These are phyloP conservation scores for Colletotrichum viniferum DNA, from an alignment of 2,329 filamentous ascomycete genomes.

Conservation along the genomic window DNA sequence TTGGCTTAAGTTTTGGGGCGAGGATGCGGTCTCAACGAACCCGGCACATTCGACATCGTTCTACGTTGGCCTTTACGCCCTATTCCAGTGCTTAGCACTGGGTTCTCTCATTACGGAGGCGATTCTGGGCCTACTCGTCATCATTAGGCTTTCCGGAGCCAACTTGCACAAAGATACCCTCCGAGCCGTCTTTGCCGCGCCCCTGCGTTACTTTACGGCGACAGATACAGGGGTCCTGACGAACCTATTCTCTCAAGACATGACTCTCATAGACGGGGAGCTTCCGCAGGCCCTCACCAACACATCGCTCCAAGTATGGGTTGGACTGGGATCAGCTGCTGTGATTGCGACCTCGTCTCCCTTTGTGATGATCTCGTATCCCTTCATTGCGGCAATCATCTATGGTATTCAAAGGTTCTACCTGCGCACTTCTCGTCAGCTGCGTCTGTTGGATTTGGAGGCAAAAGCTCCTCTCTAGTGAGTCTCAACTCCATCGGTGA, in stretches of 20 bases:
- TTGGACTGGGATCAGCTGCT: constrained; percentile 43
- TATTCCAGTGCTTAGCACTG: not conserved
- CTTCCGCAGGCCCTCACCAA: not conserved
- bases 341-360: constrained; percentile 47
- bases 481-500: constrained; percentile 11
- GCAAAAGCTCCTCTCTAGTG: constrained; percentile 60
- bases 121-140: not conserved
- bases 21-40: constrained; percentile 26
- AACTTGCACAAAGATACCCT: not conserved
- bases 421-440: constrained; percentile 62
- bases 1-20: constrained; percentile 47
- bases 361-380: constrained; percentile 54
- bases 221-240: not conserved
- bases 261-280: constrained; percentile 26
- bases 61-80: constrained; percentile 35
- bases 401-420: constrained; percentile 62
- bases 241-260: constrained; percentile 23
- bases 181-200: not conserved
- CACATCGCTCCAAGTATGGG: constrained; percentile 33
- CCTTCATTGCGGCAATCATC: constrained; percentile 47
- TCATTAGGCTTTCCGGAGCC: not conserved
- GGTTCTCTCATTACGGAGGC: not conserved
- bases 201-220: not conserved
- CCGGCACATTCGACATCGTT: constrained; percentile 23
- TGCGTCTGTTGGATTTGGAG: constrained; percentile 66